Conservation (phyloP, 208 protist species). For the Entamoeba histolytica region DNA sequence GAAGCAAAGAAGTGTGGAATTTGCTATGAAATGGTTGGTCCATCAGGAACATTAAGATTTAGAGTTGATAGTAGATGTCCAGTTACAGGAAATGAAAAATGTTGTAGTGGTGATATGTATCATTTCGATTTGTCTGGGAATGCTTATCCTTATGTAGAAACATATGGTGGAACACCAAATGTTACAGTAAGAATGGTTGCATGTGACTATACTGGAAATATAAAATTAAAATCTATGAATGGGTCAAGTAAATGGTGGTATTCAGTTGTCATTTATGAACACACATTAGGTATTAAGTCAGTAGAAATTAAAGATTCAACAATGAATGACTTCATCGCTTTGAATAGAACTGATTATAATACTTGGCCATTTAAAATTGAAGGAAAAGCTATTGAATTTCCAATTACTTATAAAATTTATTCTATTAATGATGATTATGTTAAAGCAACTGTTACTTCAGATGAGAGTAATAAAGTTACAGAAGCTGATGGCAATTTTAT, state of each 20-base stretch:
- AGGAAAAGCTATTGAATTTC: background rate
- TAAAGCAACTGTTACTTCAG: background rate
- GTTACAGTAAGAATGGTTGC: background rate
- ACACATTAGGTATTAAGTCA: background rate
- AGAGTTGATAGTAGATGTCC: background rate
- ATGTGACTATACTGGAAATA: background rate
- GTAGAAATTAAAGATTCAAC: background rate
- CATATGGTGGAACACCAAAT: background rate
- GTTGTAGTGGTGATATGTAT: background rate
- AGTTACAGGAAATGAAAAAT: background rate
- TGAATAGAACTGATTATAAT: background rate
- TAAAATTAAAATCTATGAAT: background rate
- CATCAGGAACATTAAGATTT: background rate
- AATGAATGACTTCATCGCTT: background rate
- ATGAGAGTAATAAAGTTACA: background rate
- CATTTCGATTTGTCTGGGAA: background rate
- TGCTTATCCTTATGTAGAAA: background rate
- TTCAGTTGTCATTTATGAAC: background rate
- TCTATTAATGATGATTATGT: background rate
- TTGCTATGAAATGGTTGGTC: background rate
- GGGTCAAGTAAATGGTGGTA: background rate
- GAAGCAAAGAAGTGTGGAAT: background rate
- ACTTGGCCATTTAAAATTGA: background rate
- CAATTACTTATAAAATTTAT: background rate
- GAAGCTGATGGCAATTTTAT: background rate